These are phyloP conservation scores for Lentinula aciculospora DNA, from an alignment of 768 basidiomycete species.

Conservation along the genomic window DNA sequence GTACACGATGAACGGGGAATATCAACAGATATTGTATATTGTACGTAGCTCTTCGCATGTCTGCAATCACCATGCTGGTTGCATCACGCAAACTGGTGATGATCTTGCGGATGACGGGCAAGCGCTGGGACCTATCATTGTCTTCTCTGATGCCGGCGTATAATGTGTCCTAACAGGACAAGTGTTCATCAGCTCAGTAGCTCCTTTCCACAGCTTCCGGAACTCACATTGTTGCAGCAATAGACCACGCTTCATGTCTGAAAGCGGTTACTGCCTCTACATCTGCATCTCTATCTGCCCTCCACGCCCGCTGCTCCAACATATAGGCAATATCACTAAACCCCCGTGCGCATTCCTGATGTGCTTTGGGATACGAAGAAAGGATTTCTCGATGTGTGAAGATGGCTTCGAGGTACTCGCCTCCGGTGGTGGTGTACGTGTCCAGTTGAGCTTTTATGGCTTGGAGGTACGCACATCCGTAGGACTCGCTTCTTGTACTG, in stretches of 20 bases:
- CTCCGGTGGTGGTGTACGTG: constrained; percentile 53
- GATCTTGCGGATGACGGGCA: constrained; percentile 1
- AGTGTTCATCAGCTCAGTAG: neutral
- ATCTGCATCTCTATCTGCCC: constrained; percentile 66
- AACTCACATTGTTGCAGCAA: constrained; percentile 28
- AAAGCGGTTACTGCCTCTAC: constrained; percentile 64
- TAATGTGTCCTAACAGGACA: neutral
- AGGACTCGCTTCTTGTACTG: constrained; percentile 32
- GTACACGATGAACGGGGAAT: neutral
- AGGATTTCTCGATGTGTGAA: constrained; percentile 74
- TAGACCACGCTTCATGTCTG: constrained; percentile 62
- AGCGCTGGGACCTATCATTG: neutral
- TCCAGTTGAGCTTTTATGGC: constrained; percentile 53
- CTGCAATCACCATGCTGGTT: constrained; percentile 18
- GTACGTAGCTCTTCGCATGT: no score
- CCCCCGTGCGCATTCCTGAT: constrained; percentile 56
- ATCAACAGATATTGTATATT: no score
- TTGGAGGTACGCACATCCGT: constrained; percentile 61
- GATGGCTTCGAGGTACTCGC: constrained; percentile 73
- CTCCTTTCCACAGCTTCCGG: constrained; percentile 6
- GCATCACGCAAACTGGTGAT: constrained; percentile 21
- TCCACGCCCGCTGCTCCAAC: constrained; percentile 62
- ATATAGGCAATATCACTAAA: constrained; percentile 61
- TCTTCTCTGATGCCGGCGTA: neutral
- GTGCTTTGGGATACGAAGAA: constrained; percentile 54